Evolutionary conservation across 75 land plant genomes (phyloP), one percentile per base, ranked within the genome.

Genomic region (Gnetum montanum): DNA sequence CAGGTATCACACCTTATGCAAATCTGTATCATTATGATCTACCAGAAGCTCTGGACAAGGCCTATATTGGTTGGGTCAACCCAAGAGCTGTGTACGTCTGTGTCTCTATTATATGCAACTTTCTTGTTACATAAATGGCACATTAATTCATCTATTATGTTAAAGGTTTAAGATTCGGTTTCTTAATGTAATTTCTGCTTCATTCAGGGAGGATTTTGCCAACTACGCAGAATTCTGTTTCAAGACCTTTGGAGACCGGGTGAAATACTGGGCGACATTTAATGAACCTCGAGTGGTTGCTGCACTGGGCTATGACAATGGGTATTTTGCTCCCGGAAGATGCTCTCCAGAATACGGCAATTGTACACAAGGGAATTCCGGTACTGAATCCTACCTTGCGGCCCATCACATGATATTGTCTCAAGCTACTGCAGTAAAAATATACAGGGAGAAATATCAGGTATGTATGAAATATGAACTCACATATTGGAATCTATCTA

Each of bases 1-100:
- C 55, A 86, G 91, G 91, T 31, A 83, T 86, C 46, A 75, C 79
- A 18, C 91, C 91, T 3, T 86, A 86, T 76, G 87, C 91, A 26
- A 86, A 83, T 70, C 63, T 86, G 0, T 68, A 79, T 63, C 91
- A 86, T 37, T 86, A 79, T 59, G 91, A 86, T 70, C 76, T 86
- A 33, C 90, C 88, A 16, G 45, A 52, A 33, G 80, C 67, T 0
- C 75, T 86, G 22, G 80, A 86, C 37, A 58, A 79, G 29, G 58
- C 68, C 37, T 83, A 79, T 54, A 44, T 36, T 26, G 91, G 91
- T n/a, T 63, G 59, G 73, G 49, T 75, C 16, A 66, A 67, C 67
- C 6, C 31, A 20, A 46, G 57, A 66, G 70, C 78, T 13, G 82
- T 81, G 89, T 85, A 74, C 73, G 88, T 73, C n/a, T n/a, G n/a